A percentile compares a stretch with the other conserved stretches of the same genome.
phyloP scores from a whole-genome alignment of 2,329 filamentous ascomycete genomes.

The Cercospora berteroae region DNA sequence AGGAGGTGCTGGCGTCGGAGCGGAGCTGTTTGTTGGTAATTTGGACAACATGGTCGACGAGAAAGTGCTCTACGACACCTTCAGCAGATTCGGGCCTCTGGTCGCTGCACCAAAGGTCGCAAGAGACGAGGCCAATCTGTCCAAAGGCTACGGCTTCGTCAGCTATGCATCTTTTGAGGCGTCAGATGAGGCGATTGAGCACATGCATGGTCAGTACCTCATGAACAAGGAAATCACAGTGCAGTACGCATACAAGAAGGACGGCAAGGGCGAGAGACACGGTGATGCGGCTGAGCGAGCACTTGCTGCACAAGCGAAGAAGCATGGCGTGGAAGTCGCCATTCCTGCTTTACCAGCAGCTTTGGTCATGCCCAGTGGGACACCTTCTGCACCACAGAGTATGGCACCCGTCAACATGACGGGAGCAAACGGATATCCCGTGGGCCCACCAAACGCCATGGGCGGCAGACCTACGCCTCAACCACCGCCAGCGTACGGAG shows the following conservation, averaged over 20 bases:
- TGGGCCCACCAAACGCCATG: constrained; percentile 38
- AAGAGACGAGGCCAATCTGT: constrained; percentile 80
- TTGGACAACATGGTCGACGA: constrained; percentile 92
- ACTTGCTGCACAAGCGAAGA: constrained; percentile 87
- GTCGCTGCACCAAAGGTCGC: constrained; percentile 86
- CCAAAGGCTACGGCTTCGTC: constrained; percentile 95
- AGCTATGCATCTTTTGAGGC: constrained; percentile 91
- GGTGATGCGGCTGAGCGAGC: constrained; percentile 91
- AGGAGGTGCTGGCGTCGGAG: constrained; percentile 83
- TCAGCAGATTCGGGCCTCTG: constrained; percentile 85
- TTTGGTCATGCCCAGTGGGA: constrained; percentile 55
- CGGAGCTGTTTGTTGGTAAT: constrained; percentile 95
- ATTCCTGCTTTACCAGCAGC: constrained; percentile 72
- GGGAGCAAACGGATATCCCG: constrained; percentile 27
- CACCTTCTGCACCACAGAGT: constrained; percentile 45
- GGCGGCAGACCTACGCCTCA: constrained; percentile 31
- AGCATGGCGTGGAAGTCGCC: constrained; percentile 85
- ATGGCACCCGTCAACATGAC: constrained; percentile 32
- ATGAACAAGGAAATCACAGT: constrained; percentile 96
- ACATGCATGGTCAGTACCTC: constrained; percentile 94
- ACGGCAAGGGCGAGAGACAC: constrained; percentile 93
- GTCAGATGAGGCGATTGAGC: constrained; percentile 83
- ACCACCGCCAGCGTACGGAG: constrained; percentile 24
- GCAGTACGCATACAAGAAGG: constrained; percentile 99
- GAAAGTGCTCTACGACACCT: constrained; percentile 92